phyloP scores from a whole-genome alignment of 2,329 filamentous ascomycete genomes.

The Hypoxylon sp. region DNA sequence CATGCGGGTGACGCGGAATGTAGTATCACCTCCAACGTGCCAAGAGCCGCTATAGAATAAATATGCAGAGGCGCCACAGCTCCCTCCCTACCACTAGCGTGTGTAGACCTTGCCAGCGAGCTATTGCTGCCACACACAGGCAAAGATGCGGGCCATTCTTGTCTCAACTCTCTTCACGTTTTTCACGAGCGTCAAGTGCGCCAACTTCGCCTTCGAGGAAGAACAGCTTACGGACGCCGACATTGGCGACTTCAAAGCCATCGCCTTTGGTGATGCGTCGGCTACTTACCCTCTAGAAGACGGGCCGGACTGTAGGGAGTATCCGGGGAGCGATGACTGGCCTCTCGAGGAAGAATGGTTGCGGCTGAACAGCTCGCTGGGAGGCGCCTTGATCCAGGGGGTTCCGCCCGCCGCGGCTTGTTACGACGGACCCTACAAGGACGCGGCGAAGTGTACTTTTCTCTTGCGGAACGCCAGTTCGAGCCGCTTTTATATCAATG shows the following conservation, averaged over 20 bases:
- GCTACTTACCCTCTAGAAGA: slow-evolving; percentile 44
- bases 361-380: slow-evolving; percentile 49
- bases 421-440: slow-evolving; percentile 50
- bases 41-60: slow-evolving; percentile 25
- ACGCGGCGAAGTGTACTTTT: slow-evolving; percentile 50
- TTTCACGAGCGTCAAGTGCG: slow-evolving; percentile 14
- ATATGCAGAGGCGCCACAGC: not conserved
- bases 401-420: slow-evolving; percentile 52
- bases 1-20: slow-evolving; percentile 12
- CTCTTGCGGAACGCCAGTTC: slow-evolving; percentile 50
- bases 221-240: slow-evolving; percentile 51
- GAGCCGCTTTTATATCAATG: slow-evolving; percentile 52
- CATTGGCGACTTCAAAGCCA: slow-evolving; percentile 51
- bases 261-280: slow-evolving; percentile 49
- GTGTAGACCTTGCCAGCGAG: not conserved
- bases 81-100: not conserved
- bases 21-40: slow-evolving; percentile 13
- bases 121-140: not conserved
- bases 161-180: slow-evolving; percentile 21
- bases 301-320: slow-evolving; percentile 49
- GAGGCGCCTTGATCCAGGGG: slow-evolving; percentile 52
- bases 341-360: slow-evolving; percentile 51
- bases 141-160: slow-evolving; percentile 34
- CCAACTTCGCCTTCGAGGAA: slow-evolving; percentile 47
- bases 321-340: slow-evolving; percentile 51